A percentile compares a stretch with the other conserved stretches of the same genome.
Conservation (phyloP, 2,329 filamentous ascomycete species). For the Aspergillus sp. region DNA sequence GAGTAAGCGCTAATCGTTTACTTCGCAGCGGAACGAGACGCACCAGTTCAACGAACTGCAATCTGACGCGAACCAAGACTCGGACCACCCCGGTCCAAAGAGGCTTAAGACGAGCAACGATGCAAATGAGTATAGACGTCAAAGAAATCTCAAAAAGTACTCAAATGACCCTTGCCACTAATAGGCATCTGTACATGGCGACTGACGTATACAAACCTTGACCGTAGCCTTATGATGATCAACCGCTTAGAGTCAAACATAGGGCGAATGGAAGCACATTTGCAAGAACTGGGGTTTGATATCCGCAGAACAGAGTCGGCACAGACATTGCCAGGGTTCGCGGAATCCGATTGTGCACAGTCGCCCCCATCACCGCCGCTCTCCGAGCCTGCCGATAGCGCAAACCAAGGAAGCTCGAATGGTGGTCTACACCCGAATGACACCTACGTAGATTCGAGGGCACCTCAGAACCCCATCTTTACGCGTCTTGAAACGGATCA, state of each 20-base stretch:
- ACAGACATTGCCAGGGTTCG: background rate
- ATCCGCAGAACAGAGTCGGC: background rate
- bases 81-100: background rate
- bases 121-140: conserved; percentile 5
- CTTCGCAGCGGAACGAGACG: background rate
- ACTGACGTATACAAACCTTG: background rate
- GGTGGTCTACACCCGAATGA: background rate
- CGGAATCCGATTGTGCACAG: background rate
- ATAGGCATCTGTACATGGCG: background rate
- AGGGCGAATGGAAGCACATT: conserved; percentile 21
- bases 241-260: conserved; percentile 24
- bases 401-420: background rate
- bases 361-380: background rate
- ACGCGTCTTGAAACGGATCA: background rate
- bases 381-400: background rate
- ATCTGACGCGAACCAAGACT: background rate
- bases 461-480: background rate
- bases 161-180: background rate
- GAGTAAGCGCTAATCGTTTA: background rate
- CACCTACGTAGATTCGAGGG: background rate
- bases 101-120: conserved; percentile 1
- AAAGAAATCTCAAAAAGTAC: conserved; percentile 17
- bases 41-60: background rate
- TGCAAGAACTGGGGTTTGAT: conserved; percentile 20
- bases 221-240: conserved; percentile 22